Conservation (phyloP, 306 rosid species). For the Vigna radiata region DNA sequence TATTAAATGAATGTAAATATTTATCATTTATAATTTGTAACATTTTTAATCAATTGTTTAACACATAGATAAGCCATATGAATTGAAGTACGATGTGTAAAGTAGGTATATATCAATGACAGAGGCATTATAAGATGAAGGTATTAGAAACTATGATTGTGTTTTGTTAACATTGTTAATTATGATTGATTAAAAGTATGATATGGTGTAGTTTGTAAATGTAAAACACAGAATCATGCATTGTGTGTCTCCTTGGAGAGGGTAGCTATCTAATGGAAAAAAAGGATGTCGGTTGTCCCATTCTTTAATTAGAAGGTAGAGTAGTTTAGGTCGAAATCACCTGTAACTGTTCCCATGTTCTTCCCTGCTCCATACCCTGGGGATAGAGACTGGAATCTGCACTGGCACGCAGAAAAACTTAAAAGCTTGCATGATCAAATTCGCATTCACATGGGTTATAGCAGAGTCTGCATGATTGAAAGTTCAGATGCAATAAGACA, state of each 20-base stretch:
- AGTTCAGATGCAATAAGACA: too few relatives aligned
- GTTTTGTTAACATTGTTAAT: background rate
- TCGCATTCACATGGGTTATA: constrained; percentile 17
- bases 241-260: constrained; percentile 3
- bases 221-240: constrained; percentile 12
- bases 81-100: constrained; percentile 1
- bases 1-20: too few relatives aligned
- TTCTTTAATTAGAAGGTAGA: constrained; percentile 16
- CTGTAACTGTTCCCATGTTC: constrained; percentile 30
- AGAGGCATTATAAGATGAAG: background rate
- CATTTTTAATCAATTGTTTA: background rate
- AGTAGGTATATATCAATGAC: background rate
- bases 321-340: constrained; percentile 44
- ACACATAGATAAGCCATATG: background rate
- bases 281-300: constrained; percentile 30
- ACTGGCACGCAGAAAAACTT: background rate
- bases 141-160: background rate
- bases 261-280: constrained; percentile 31
- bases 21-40: background rate
- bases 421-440: constrained; percentile 15
- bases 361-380: background rate
- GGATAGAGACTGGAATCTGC: constrained; percentile 40
- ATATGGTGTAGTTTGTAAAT: too few relatives aligned
- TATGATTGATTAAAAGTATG: background rate
- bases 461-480: constrained; percentile 8